Percentiles rank a stretch among this genome's conserved stretches.
phyloP scores from a whole-genome alignment of 805 yeast genomes.

The Ogataea allantospora region DNA sequence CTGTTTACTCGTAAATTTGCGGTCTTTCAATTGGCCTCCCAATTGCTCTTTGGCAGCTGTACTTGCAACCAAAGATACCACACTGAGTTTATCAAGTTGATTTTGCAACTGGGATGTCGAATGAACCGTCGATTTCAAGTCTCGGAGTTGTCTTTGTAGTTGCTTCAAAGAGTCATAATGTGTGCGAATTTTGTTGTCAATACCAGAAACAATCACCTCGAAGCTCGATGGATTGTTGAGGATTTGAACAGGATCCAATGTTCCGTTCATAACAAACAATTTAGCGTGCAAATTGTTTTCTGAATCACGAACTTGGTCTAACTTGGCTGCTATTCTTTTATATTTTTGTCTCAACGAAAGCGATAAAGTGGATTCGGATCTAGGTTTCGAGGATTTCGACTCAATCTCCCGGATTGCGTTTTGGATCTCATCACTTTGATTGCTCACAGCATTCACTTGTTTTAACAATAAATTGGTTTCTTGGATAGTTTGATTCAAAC shows the following conservation, averaged over 20 bases:
- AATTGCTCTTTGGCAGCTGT: constrained; percentile 16
- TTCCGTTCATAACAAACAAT: constrained; percentile 29
- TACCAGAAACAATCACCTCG: constrained; percentile 26
- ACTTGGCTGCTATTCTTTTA: constrained; percentile 16
- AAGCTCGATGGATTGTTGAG: constrained; percentile 28
- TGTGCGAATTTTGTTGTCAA: constrained; percentile 26
- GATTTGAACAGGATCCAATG: constrained; percentile 31
- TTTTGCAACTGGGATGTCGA: not conserved
- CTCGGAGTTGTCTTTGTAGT: constrained; percentile 14
- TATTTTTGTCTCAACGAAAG: constrained; percentile 22
- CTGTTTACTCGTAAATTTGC: constrained; percentile 1
- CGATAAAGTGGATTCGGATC: constrained; percentile 17
- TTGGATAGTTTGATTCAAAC: not conserved
- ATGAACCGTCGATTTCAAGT: not conserved
- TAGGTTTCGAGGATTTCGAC: not conserved
- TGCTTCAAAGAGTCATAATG: constrained; percentile 19
- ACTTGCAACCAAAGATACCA: constrained; percentile 12
- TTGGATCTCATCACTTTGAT: constrained; percentile 1
- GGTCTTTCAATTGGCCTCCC: constrained; percentile 9
- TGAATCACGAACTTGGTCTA: constrained; percentile 9
- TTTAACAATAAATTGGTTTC: not conserved
- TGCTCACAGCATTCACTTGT: constrained; percentile 1
- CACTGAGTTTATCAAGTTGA: constrained; percentile 12
- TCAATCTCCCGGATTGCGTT: constrained; percentile 1
- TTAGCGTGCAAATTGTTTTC: constrained; percentile 25